phyloP scores from a whole-genome alignment of 176 grass and related monocot genomes.

The Otatea glauca region DNA sequence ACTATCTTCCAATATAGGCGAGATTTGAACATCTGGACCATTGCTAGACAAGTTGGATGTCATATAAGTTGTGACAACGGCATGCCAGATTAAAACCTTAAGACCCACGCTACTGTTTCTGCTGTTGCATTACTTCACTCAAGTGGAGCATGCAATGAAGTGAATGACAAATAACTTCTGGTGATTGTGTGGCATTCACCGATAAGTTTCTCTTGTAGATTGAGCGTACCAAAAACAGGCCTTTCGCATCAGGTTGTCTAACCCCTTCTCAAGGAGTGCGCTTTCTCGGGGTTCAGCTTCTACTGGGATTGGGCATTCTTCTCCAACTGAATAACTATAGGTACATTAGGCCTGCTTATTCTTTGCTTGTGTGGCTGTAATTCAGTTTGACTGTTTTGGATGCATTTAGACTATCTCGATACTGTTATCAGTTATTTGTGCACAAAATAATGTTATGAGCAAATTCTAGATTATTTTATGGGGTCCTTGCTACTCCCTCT shows the following conservation, averaged over 20 bases:
- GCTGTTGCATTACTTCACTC: not conserved
- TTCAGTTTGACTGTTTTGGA: not conserved
- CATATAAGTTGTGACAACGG: not conserved
- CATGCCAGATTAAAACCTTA: not conserved
- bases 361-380: not conserved
- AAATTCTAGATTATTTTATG: not conserved
- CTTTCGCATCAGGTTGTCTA: conserved; percentile 73
- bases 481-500: not conserved
- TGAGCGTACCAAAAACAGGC: conserved; percentile 73
- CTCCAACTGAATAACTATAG: conserved; percentile 83
- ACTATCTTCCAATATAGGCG: not conserved
- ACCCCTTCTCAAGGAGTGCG: conserved; percentile 62
- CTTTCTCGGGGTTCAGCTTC: conserved; percentile 78
- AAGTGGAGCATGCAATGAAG: not conserved
- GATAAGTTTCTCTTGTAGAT: conserved; percentile 53
- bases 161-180: not conserved
- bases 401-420: not conserved
- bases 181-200: not conserved
- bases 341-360: conserved; percentile 37
- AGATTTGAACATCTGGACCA: not conserved
- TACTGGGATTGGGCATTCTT: conserved; percentile 81
- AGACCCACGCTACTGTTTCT: no score
- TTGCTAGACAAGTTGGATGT: not conserved
- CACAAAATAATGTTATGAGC: not conserved
- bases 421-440: not conserved